Evolutionary conservation across 2,329 filamentous ascomycete species (phyloP), one percentile per base, ranked within the genome.

Genomic region (Thielaviopsis euricoi): DNA sequence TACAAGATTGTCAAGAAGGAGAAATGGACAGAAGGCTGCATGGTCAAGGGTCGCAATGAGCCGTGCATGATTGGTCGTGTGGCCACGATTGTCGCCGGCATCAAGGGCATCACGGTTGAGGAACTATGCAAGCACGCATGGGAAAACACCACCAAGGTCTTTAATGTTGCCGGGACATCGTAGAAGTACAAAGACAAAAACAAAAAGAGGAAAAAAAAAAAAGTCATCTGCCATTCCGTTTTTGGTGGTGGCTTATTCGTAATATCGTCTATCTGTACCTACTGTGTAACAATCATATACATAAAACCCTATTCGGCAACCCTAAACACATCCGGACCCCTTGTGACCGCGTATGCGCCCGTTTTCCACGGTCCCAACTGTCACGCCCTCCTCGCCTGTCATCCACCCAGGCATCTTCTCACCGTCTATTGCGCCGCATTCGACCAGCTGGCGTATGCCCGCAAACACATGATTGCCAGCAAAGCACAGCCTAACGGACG

Each of bases 31-130:
- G 82, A 87, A 65, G 91, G 90, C 0, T 78, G 77, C 48, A 91
- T 96, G 87, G 80, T 98, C 56, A 98, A 97, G 72, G 89, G 91
- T 0, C 81, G 93, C 61, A 98, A 98, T 67, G 93, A 98, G 71
- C 88, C 91, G 10, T 90, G 86, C 64, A 85, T 80, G 56, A 96
- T 98, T 63, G 82, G 85, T 62, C 82, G 85, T 56, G 87, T 98
- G 15, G 93, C 89, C n/a, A 83, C 85, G 68, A 87, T 91, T 55
- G 83, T 98, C 62, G 91, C 93, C 1, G 82, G 78, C 49, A 85
- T 97, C 62, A 96, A 95, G 70, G 87, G 80, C 0, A 75, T 95
- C 3, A 71, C 77, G 3, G 78, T 95, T 0, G 83, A 94, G 66
- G 85, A 91, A 66, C 85, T 98, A 21, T 88, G 84, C 66, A 89